A percentile compares a stretch with the other conserved stretches of the same genome.
Evolutionary conservation across 2,329 filamentous ascomycete genomes (phyloP).

Genomic region (Sordariomycetes sp.): DNA sequence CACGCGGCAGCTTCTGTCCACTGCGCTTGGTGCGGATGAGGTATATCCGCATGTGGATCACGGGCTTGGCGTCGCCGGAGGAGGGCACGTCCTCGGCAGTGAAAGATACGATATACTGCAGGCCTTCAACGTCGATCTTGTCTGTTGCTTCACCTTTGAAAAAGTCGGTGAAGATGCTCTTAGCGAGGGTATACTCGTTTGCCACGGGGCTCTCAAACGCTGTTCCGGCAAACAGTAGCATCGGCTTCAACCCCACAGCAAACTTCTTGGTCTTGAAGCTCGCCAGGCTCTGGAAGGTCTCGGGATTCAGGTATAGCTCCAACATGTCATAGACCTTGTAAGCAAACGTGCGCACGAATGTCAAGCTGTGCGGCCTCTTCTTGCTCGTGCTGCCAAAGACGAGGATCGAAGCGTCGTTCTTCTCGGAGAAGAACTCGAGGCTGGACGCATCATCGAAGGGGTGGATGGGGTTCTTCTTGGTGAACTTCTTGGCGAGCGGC

Average conservation of each 20-base stretch:
- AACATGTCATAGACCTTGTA: constrained; percentile 91
- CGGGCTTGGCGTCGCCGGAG: constrained; percentile 38
- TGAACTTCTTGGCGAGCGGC: constrained; percentile 81
- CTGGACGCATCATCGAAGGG: constrained; percentile 86
- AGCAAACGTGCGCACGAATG: constrained; percentile 72
- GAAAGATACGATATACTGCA: constrained; percentile 84
- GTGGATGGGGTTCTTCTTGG: constrained; percentile 93
- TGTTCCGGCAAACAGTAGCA: constrained; percentile 85
- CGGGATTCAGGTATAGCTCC: constrained; percentile 74
- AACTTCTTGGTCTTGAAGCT: constrained; percentile 73
- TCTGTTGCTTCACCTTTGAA: constrained; percentile 70
- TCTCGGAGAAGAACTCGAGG: constrained; percentile 90
- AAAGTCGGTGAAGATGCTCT: constrained; percentile 81
- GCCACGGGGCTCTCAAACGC: constrained; percentile 75
- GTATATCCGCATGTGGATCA: constrained; percentile 68
- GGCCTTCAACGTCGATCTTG: constrained; percentile 87
- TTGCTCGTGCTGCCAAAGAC: constrained; percentile 81
- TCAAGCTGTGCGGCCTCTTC: constrained; percentile 90
- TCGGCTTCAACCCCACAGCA: constrained; percentile 74
- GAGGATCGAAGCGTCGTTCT: constrained; percentile 85
- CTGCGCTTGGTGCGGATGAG: constrained; percentile 78
- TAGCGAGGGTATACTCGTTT: constrained; percentile 76
- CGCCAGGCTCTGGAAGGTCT: constrained; percentile 57
- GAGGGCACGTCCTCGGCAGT: constrained; percentile 56
- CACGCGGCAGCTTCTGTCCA: constrained; percentile 76